Evolutionary conservation across 2,329 filamentous ascomycete species (phyloP).

Genomic region (Fusarium vanettenii): DNA sequence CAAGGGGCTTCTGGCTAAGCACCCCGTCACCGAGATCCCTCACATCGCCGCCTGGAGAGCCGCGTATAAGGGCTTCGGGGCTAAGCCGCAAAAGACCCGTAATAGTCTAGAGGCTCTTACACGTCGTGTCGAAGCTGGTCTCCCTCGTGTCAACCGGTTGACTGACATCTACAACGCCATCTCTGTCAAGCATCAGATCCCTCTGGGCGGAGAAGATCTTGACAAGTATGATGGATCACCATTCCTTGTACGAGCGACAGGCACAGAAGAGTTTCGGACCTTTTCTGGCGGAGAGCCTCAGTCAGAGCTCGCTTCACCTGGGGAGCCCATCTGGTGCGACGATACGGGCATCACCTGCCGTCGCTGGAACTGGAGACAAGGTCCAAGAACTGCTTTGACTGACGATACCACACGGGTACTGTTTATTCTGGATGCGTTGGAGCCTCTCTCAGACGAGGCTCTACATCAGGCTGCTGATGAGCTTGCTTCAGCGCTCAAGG

Average conservation of each 20-base stretch:
- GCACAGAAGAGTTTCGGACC: conserved; percentile 14
- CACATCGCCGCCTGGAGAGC: conserved; percentile 32
- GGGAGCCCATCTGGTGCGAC: conserved; percentile 35
- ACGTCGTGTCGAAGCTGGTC: conserved; percentile 20
- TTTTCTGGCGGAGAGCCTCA: conserved; percentile 3
- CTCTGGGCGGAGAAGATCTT: conserved; percentile 32
- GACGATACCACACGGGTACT: conserved; percentile 1
- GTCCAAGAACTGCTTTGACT: conserved; percentile 24
- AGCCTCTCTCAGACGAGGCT: conserved; percentile 4
- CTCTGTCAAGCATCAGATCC: conserved; percentile 34
- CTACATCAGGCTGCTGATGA: conserved; percentile 1
- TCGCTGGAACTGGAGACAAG: conserved; percentile 37
- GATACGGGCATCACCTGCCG: conserved; percentile 31
- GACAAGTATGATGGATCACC: conserved; percentile 32
- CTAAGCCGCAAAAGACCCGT: conserved; percentile 24
- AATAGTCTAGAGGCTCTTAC: conserved; percentile 32
- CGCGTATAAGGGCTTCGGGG: conserved; percentile 30
- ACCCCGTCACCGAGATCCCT: conserved; percentile 23
- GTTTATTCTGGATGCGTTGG: conserved; percentile 13
- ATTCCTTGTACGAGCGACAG: conserved; percentile 18
- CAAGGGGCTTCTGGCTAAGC: not conserved
- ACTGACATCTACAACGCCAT: conserved; percentile 39
- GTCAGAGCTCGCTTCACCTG: conserved; percentile 13
- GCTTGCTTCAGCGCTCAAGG: not conserved
- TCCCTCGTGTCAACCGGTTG: conserved; percentile 33